Conservation (phyloP, 352 stramenopile species). For the Phytophthora europaea region DNA sequence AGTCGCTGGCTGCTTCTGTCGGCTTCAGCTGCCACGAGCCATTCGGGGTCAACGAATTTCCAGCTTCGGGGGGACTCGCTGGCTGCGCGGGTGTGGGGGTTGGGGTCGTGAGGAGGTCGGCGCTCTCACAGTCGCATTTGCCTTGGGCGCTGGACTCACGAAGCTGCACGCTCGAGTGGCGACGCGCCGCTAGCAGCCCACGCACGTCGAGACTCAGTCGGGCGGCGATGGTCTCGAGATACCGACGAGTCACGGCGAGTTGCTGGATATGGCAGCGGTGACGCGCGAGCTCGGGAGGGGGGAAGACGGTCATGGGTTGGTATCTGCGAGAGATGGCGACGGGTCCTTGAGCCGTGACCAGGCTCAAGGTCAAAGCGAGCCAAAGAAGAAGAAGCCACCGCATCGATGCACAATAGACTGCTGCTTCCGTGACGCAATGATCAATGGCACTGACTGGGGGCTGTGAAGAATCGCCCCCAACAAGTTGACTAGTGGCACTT, state of each 20-base stretch:
- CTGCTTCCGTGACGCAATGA: slow-evolving; percentile 39
- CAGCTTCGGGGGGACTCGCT: not conserved
- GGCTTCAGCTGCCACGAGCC: slow-evolving; percentile 26
- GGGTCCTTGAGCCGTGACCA: slow-evolving; percentile 20
- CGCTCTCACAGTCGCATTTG: slow-evolving; percentile 34
- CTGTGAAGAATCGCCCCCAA: not conserved
- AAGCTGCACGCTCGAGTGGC: slow-evolving; percentile 6
- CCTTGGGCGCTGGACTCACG: slow-evolving; percentile 15
- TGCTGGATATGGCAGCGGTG: slow-evolving; percentile 19
- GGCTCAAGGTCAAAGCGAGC: slow-evolving; percentile 24
- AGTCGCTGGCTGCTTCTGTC: slow-evolving; percentile 8
- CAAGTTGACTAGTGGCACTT: slow-evolving; percentile 1
- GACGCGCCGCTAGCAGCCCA: slow-evolving; percentile 12
- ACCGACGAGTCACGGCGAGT: slow-evolving; percentile 9
- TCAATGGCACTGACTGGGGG: slow-evolving; percentile 18
- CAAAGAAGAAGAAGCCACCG: slow-evolving; percentile 18
- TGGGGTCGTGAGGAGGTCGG: not conserved
- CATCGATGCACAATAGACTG: slow-evolving; percentile 25
- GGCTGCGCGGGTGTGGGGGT: slow-evolving; percentile 18
- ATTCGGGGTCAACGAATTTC: not conserved
- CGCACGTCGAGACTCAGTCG: slow-evolving; percentile 28
- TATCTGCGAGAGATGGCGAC: slow-evolving; percentile 13
- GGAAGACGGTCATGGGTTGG: not conserved
- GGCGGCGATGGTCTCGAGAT: slow-evolving; percentile 26
- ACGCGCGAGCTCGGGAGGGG: not conserved